Evolutionary conservation across 768 basidiomycete species (phyloP), one percentile per base, ranked within the genome.

Genomic region (Cubamyces sp.): DNA sequence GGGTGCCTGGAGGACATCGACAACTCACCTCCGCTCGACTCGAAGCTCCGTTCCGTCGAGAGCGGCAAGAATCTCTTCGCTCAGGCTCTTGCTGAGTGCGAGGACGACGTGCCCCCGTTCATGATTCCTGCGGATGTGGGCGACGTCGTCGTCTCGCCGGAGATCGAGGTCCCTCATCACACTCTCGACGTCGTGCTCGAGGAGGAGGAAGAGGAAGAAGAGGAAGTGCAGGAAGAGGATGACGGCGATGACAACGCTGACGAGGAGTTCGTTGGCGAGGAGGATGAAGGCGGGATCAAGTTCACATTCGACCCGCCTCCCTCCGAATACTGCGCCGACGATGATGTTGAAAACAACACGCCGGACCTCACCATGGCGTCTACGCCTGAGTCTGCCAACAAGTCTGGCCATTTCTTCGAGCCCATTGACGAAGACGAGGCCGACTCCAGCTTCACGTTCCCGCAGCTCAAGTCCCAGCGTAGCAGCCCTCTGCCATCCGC

Each of bases 301-400:
- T 91, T 92, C 66, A 88, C 81, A 3, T 91, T 92, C 64, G 85
- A 83, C 3, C 83, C 86, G 19, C 87, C 90, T n/a, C 70, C 76
- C 3, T 65, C 61, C 7, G 61, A 62, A 34, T 68, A 60, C 55
- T 49, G 48, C 47, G 16, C 69, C 62, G 61, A 60, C 23, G 69
- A 70, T n/a, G 63, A 65, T 72, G 43, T 62, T 14, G 62, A 59
- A 26, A 54, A 51, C 49, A 62, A 39, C 65, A 62, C 60, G 40
- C 57, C 63, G 16, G 62, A 66, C 7, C 57, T 61, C 54, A 56
- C 63, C 41, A 57, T 64, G 50, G 28, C 64, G 52, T 58, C 64
- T 15, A 57, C 63, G 15, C 65, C 57, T 28, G 61, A 60, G 52
- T 57, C 64, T 16, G 58, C 26, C 12, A 40, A 37, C 49, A 59